These are phyloP conservation scores for Volvariella volvacea DNA, from an alignment of 1,284 basidiomycete species.

Conservation along the genomic window DNA sequence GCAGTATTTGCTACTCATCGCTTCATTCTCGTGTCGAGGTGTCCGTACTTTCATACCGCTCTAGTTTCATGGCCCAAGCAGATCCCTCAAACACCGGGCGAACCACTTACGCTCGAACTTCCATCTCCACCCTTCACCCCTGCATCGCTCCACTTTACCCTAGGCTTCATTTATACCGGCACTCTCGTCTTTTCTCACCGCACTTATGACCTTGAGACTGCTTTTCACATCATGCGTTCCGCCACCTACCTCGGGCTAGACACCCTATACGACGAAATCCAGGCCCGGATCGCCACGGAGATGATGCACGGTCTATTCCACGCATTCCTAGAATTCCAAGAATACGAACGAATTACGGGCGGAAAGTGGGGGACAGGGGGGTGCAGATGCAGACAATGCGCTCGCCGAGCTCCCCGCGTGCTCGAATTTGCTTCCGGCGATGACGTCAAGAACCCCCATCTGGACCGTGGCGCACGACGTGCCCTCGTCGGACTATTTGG, in stretches of 20 bases:
- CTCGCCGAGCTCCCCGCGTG: slow-evolving; percentile 69
- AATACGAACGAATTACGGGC: slow-evolving; percentile 64
- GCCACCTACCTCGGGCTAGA: slow-evolving; percentile 78
- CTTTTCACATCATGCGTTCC: slow-evolving; percentile 84
- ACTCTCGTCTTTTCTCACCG: slow-evolving; percentile 91
- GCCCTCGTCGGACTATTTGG: slow-evolving; percentile 79
- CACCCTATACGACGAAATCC: slow-evolving; percentile 73
- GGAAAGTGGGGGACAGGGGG: slow-evolving; percentile 74
- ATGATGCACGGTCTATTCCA: slow-evolving; percentile 87
- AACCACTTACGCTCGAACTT: slow-evolving; percentile 58
- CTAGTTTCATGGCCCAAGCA: slow-evolving; percentile 52
- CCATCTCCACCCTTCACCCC: slow-evolving; percentile 95
- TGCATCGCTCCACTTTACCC: slow-evolving; percentile 88
- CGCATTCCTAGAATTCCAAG: slow-evolving; percentile 70
- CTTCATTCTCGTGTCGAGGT: slow-evolving; percentile 87
- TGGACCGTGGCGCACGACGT: slow-evolving; percentile 66
- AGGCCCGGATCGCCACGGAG: slow-evolving; percentile 76
- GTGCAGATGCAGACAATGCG: slow-evolving; percentile 77
- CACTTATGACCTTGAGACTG: slow-evolving; percentile 88
- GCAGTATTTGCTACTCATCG: slow-evolving; percentile 89
- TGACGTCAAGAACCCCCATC: slow-evolving; percentile 68
- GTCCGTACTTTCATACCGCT: slow-evolving; percentile 79
- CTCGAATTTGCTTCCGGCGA: slow-evolving; percentile 72
- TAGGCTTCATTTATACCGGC: slow-evolving; percentile 93
- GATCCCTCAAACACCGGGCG: slow-evolving; percentile 25